These are phyloP conservation scores for Raphanus sativus DNA, from an alignment of 345 rosid species.

Conservation along the genomic window DNA sequence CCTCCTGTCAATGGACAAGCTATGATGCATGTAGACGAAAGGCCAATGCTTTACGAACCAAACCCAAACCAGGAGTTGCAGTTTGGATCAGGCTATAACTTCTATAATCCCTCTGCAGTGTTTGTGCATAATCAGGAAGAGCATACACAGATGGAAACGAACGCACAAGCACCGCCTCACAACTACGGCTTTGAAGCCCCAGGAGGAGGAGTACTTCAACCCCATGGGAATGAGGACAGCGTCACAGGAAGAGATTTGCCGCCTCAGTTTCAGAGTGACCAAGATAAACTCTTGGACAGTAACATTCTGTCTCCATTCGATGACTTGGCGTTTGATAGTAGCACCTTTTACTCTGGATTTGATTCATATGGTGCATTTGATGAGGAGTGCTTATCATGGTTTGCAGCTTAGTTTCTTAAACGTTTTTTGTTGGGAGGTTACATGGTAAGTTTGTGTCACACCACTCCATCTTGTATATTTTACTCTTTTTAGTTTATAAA, in stretches of 20 bases:
- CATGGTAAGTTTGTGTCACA: slow-evolving; percentile 31
- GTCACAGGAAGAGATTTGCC: slow-evolving; percentile 44
- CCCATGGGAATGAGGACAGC: slow-evolving; percentile 38
- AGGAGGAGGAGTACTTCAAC: slow-evolving; percentile 41
- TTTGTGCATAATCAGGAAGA: slow-evolving; percentile 45
- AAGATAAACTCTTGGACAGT: slow-evolving; percentile 30
- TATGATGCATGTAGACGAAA: slow-evolving; percentile 60
- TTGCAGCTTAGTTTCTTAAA: slow-evolving; percentile 32
- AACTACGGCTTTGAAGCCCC: slow-evolving; percentile 41
- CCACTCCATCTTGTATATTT: background rate
- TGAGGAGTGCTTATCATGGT: slow-evolving; percentile 33
- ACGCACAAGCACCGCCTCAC: slow-evolving; percentile 32
- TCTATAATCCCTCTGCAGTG: slow-evolving; percentile 49
- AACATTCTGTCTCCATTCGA: slow-evolving; percentile 55
- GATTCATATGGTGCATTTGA: slow-evolving; percentile 39
- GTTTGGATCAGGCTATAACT: slow-evolving; percentile 45
- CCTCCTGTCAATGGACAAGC: slow-evolving; percentile 49
- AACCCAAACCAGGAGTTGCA: slow-evolving; percentile 51
- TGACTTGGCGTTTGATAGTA: slow-evolving; percentile 51
- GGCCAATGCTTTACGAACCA: slow-evolving; percentile 52
- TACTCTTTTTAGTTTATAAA: background rate
- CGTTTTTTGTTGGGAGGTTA: slow-evolving; percentile 20
- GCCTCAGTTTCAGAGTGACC: slow-evolving; percentile 46
- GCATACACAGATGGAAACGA: slow-evolving; percentile 45
- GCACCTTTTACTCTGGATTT: slow-evolving; percentile 37